Evolutionary conservation across 331 rosid genomes (phyloP).

Genomic region (Cydonia oblonga): DNA sequence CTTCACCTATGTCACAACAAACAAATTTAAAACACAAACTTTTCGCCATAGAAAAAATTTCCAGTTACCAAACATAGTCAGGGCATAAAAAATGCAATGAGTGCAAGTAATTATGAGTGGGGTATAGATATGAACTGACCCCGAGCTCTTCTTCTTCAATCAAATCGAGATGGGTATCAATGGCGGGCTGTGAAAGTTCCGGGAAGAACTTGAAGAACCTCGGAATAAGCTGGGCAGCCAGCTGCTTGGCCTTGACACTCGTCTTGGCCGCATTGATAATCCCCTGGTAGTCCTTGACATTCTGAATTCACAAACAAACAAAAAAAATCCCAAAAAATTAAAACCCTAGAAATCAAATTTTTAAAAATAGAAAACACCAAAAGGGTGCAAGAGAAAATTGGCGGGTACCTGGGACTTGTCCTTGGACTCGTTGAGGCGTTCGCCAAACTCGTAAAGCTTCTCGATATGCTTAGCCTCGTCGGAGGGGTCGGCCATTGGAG

Average conservation of each 20-base stretch:
- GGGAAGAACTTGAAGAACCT: slow-evolving; percentile 93
- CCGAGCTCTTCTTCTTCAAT: slow-evolving; percentile 92
- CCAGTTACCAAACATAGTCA: not conserved
- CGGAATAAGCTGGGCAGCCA: slow-evolving; percentile 94
- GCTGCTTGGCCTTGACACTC: slow-evolving; percentile 85
- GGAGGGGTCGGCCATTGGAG: slow-evolving; percentile 63
- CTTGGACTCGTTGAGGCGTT: slow-evolving; percentile 73
- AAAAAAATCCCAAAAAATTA: slow-evolving; percentile 1
- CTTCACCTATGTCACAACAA: not conserved
- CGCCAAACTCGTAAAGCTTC: slow-evolving; percentile 89
- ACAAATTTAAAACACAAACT: not conserved
- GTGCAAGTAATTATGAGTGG: not conserved
- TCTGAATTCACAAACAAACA: slow-evolving; percentile 28
- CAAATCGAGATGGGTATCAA: slow-evolving; percentile 77
- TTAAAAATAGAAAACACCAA: no score
- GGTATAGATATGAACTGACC: slow-evolving; percentile 29
- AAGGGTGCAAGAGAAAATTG: no score
- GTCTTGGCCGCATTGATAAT: slow-evolving; percentile 78
- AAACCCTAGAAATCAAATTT: not conserved
- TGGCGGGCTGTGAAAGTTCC: slow-evolving; percentile 60
- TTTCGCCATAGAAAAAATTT: not conserved
- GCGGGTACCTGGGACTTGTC: slow-evolving; percentile 75
- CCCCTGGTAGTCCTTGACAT: slow-evolving; percentile 68
- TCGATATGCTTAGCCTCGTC: slow-evolving; percentile 71
- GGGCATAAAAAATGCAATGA: not conserved